Evolutionary conservation across 371 early-diverging fungal genomes (phyloP).

Genomic region (Syncephalastrum monosporum): DNA sequence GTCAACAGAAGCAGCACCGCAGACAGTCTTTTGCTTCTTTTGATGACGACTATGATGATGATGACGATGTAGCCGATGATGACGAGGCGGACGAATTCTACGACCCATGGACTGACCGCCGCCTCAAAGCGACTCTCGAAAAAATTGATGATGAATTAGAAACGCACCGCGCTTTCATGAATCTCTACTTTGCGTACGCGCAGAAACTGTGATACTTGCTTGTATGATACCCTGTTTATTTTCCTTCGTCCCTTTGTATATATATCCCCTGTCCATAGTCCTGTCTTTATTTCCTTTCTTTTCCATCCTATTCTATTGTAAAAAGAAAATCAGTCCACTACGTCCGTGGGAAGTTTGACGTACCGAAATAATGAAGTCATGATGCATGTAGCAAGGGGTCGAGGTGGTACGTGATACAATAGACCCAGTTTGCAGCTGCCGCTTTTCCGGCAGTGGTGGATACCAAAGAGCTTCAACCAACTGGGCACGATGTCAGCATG

Average conservation of each 20-base stretch:
- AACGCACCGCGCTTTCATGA: slow-evolving; percentile 40
- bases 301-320: too few species aligned
- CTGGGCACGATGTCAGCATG: too few species aligned
- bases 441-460: too few species aligned
- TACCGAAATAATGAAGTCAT: too few species aligned
- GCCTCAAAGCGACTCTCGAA: slow-evolving; percentile 26
- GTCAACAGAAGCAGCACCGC: slow-evolving; percentile 5
- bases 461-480: too few species aligned
- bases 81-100: slow-evolving; percentile 11
- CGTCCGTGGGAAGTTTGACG: too few species aligned
- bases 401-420: too few species aligned
- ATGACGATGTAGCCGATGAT: background rate
- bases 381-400: too few species aligned
- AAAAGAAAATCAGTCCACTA: too few species aligned
- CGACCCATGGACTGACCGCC: slow-evolving; percentile 20
- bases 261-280: background rate
- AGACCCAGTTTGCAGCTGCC: too few species aligned
- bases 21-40: background rate
- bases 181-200: slow-evolving; percentile 31
- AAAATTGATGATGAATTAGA: slow-evolving; percentile 36
- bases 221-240: slow-evolving; percentile 10
- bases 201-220: slow-evolving; percentile 13
- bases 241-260: background rate
- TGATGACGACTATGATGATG: slow-evolving; percentile 4
- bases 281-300: too few species aligned